Base-by-base conservation (phyloP, 177 flowering plant species). In the Vitis hybrid region DNA sequence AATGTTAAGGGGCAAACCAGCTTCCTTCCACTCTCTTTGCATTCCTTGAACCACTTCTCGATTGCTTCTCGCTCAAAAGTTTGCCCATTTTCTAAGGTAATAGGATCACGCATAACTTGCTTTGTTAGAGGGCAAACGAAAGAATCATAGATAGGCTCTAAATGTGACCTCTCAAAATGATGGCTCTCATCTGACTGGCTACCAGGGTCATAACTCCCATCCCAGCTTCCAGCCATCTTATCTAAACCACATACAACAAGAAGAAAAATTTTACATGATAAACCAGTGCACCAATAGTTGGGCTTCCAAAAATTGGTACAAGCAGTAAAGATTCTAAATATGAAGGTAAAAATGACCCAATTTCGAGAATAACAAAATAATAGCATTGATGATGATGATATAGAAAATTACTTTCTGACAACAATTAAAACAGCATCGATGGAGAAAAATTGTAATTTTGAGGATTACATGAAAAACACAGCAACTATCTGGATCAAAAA, bases 51-150 rank as follows among this genome's bases (percentile, higher is more conserved):
- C 99, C 99, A 95, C 79, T 85, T 90, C 68, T 90, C 97, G 69
- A 95, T 89, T 15, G 99, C 98, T 70, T 87, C 93, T 13, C 97
- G 82, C 70, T 95, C 99, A 74, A 90, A 95, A 11, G 97, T 93
- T 67, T 83, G 87, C 57, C 98, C 99, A 78, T 84, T 95, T 76
- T 95, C 99, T 67, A 95, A 55, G 27, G 90, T 85, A 49, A 95
- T 97, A 62, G 99, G 99, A 73, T 95, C 95, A 10, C 68, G 84
- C 98, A 95, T 93, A 27, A 95, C 86, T 87, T 91, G 87, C 75
- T 93, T 93, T 58, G 98, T 91, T n/a, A 95, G 76, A 72, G 98
- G 99, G 73, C 99, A 95, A 51, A 93, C 78, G 77, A 95, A 95
- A 14, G 99, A 71, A 85, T 91, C 97, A 78, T 89, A 93, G 32